Evolutionary conservation across 768 basidiomycete species (phyloP), one percentile per base, ranked within the genome.

Genomic region (Kwoniella dejecticola): DNA sequence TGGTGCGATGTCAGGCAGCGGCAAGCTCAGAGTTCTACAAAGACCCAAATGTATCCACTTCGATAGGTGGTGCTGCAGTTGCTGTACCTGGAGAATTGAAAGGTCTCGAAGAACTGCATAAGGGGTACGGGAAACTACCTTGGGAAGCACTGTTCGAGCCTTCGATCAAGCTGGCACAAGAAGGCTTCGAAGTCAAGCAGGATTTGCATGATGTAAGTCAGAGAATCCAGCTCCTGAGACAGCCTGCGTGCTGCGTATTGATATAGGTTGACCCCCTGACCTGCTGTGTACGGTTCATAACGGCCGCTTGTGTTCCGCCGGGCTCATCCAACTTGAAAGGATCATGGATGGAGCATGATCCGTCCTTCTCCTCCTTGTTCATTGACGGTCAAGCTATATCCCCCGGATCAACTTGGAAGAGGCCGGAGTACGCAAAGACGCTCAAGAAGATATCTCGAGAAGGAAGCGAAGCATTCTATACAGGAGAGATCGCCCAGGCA

Each of bases 51-150:
- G 63, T 68, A 7, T 69, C 70, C 13, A 69, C 68, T 7, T 49
- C 63, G 1, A 84, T 81, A 61, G 93, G 95, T 4, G 93, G 95
- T 2, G 80, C 94, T 45, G 77, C 91, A 3, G 86, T 94, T 11
- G 93, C 85, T 36, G 88, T 96, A 0, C 95, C 95, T 0, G 89
- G 93, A 8, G 91, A 97, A 80, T 77, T 97, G 40, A 83, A 87
- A 24, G 95, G 94, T 4, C 83, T 98, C 19, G 85, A 87, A 76
- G 89, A 88, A 74, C 88, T 89, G 0, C 88, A 94, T 79, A 80
- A 81, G 29, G 83, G 85, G 15, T 94, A 91, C 48, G 94, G 91
- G 0, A 83, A 79, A 33, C 71, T 95, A 11, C 81, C 87, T 0
- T 98, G 95, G 95, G 79, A 80, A 29, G 78, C 82, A 33, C 82